Evolutionary conservation across 139 green algal genomes (phyloP).

Genomic region (Bryopsis sp.): DNA sequence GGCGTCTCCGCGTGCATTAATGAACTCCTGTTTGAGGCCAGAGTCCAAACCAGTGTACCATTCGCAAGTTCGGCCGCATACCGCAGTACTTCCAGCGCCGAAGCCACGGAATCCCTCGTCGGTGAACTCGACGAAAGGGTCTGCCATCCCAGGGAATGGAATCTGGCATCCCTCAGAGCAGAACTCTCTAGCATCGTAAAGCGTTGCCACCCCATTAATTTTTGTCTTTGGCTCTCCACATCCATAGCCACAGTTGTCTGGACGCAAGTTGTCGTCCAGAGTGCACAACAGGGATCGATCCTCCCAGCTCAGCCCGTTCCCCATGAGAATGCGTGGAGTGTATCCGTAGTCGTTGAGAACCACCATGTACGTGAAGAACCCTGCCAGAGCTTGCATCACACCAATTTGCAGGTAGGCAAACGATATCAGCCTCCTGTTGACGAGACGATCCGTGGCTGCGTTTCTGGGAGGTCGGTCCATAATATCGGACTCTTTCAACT

Average conservation of each 20-base stretch:
- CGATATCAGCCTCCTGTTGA: slow-evolving; percentile 50
- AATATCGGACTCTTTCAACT: slow-evolving; percentile 65
- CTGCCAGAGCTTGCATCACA: slow-evolving; percentile 51
- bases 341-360: slow-evolving; percentile 76
- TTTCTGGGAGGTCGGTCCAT: slow-evolving; percentile 53
- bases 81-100: slow-evolving; percentile 21
- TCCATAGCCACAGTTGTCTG: slow-evolving; percentile 44
- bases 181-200: slow-evolving; percentile 32
- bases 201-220: slow-evolving; percentile 16
- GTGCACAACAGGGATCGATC: slow-evolving; percentile 44
- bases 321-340: slow-evolving; percentile 39
- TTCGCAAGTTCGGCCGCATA: slow-evolving; percentile 44
- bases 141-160: slow-evolving; percentile 29
- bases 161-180: slow-evolving; percentile 50
- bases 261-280: slow-evolving; percentile 20
- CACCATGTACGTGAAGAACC: slow-evolving; percentile 67
- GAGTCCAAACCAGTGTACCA: slow-evolving; percentile 34
- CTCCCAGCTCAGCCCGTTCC: slow-evolving; percentile 35
- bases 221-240: slow-evolving; percentile 38
- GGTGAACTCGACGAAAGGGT: slow-evolving; percentile 68
- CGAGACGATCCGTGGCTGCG: slow-evolving; percentile 43
- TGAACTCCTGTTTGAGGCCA: neutral
- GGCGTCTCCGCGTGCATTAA: neutral
- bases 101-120: slow-evolving; percentile 56
- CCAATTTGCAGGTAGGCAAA: slow-evolving; percentile 75